Evolutionary conservation across 140 eudicot species (phyloP).

Genomic region (Flaveria floridana): DNA sequence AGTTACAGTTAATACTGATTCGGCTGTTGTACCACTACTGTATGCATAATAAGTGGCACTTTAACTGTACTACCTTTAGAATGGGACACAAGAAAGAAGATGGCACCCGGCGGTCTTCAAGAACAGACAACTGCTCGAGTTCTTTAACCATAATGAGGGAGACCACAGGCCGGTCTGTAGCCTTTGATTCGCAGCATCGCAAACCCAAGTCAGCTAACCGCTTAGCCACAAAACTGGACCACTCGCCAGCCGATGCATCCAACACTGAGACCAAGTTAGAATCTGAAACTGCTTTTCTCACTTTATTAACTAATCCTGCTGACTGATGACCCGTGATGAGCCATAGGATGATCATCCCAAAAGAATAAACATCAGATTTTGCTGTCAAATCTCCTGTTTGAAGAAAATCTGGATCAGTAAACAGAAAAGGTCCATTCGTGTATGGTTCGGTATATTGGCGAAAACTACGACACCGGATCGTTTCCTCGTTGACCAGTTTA

Average conservation of each 20-base stretch:
- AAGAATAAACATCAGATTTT: constrained; percentile 70
- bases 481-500: constrained; percentile 46
- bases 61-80: constrained; percentile 43
- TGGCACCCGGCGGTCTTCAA: constrained; percentile 66
- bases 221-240: constrained; percentile 65
- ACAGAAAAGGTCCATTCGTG: constrained; percentile 44
- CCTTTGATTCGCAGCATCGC: constrained; percentile 62
- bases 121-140: constrained; percentile 54
- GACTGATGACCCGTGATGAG: constrained; percentile 59
- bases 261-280: constrained; percentile 46
- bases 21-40: not conserved
- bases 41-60: not conserved
- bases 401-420: constrained; percentile 65
- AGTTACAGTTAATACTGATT: not conserved
- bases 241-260: constrained; percentile 81
- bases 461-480: constrained; percentile 64
- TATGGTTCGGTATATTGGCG: constrained; percentile 43
- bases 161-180: constrained; percentile 62
- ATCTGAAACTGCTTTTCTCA: constrained; percentile 47
- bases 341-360: constrained; percentile 72
- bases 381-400: constrained; percentile 54
- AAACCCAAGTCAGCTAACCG: constrained; percentile 69
- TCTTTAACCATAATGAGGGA: constrained; percentile 57
- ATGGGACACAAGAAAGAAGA: constrained; percentile 76
- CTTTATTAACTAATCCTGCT: constrained; percentile 44